phyloP scores from a whole-genome alignment of 2,329 filamentous ascomycete genomes.

The Exophiala dermatitidis region DNA sequence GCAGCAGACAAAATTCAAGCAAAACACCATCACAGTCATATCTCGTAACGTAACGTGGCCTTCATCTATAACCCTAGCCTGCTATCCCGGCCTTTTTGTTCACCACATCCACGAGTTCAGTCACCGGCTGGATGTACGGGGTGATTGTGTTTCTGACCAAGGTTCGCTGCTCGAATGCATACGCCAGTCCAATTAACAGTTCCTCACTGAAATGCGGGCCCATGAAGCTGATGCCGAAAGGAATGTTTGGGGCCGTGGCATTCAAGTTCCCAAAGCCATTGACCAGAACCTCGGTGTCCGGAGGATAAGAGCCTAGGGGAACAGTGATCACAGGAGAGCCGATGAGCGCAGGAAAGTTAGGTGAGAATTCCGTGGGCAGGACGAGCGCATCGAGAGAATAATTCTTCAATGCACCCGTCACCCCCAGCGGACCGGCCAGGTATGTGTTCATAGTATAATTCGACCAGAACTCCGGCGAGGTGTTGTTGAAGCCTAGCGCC shows the following conservation, averaged over 20 bases:
- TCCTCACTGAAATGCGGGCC: conserved; percentile 56
- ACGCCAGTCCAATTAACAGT: conserved; percentile 56
- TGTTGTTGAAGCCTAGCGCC: conserved; percentile 51
- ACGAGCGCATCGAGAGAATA: conserved; percentile 56
- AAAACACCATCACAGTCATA: too few species aligned
- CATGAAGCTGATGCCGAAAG: conserved; percentile 58
- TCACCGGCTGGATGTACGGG: conserved; percentile 20
- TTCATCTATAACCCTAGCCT: too few species aligned
- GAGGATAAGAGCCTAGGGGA: conserved; percentile 52
- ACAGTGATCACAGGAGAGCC: conserved; percentile 58
- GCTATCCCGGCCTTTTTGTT: not conserved
- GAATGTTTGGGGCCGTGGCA: conserved; percentile 47
- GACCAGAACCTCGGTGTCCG: conserved; percentile 41
- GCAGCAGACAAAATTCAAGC: too few species aligned
- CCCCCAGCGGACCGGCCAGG: conserved; percentile 52
- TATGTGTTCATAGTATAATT: conserved; percentile 48
- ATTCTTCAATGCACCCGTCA: conserved; percentile 53
- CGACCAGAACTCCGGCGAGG: conserved; percentile 50
- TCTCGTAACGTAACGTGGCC: too few species aligned
- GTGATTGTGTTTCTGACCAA: conserved; percentile 35
- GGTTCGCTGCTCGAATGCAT: conserved; percentile 60
- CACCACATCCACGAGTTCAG: conserved; percentile 25
- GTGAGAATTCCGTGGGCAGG: conserved; percentile 48
- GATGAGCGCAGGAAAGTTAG: conserved; percentile 47
- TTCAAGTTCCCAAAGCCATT: conserved; percentile 48